These are phyloP conservation scores for Ettlia oleoabundans DNA, from an alignment of 139 green algal species.

Conservation along the genomic window DNA sequence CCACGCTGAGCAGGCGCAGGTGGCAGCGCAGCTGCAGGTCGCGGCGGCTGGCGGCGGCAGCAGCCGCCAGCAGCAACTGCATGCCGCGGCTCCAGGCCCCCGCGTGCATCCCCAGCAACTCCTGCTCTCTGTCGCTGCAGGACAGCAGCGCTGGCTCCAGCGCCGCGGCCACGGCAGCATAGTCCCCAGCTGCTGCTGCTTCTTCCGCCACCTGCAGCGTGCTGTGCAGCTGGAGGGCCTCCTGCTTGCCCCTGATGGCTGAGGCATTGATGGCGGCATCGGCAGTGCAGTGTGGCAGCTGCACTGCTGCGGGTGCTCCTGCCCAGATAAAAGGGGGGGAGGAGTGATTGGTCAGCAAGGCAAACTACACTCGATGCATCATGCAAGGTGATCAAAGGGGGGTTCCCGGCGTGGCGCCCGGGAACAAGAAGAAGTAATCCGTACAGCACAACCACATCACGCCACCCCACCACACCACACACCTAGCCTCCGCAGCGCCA, in stretches of 20 bases:
- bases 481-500: neutral
- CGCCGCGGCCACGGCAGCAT: neutral
- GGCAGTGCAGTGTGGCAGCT: conserved; percentile 13
- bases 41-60: neutral
- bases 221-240: conserved; percentile 24
- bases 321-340: too few relatives aligned
- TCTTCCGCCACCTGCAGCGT: neutral
- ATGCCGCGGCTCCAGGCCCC: conserved; percentile 16
- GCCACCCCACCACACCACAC: neutral
- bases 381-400: neutral
- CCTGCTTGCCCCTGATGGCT: neutral
- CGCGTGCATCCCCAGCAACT: conserved; percentile 17
- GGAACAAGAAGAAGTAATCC: neutral
- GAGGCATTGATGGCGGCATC: conserved; percentile 11
- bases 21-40: conserved; percentile 20
- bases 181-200: neutral
- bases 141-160: conserved; percentile 14
- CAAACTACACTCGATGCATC: neutral
- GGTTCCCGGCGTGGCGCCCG: too few relatives aligned
- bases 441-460: neutral
- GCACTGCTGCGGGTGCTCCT: too few relatives aligned
- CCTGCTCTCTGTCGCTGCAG: conserved; percentile 20
- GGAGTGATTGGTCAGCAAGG: too few relatives aligned
- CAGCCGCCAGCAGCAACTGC: conserved; percentile 19
- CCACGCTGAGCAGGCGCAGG: conserved; percentile 13